Conservation (phyloP, 352 stramenopile genomes). For the Pythium periplocum region DNA sequence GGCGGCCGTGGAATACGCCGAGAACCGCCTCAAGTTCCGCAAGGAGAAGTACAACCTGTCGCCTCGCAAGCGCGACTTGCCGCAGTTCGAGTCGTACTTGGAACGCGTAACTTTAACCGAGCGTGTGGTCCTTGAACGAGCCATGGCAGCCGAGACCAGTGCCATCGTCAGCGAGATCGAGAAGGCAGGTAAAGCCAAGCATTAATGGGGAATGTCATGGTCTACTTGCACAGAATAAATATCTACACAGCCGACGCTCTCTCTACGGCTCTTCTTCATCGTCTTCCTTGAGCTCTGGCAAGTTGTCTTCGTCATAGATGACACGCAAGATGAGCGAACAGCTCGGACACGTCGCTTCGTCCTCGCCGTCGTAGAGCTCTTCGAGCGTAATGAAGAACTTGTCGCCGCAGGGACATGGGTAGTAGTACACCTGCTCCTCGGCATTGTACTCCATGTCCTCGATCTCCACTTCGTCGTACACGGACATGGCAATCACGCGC, state of each 20-base stretch:
- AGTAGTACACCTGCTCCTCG: slow-evolving; percentile 93
- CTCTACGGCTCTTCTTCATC: slow-evolving; percentile 16
- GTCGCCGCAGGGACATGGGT: slow-evolving; percentile 97
- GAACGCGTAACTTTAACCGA: slow-evolving; percentile 55
- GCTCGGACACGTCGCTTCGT: slow-evolving; percentile 95
- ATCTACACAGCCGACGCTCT: not conserved
- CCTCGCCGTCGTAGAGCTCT: slow-evolving; percentile 92
- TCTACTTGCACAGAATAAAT: too few species aligned
- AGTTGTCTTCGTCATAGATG: slow-evolving; percentile 91
- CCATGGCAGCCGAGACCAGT: slow-evolving; percentile 18
- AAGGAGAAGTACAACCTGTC: slow-evolving; percentile 62
- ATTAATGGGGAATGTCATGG: not conserved
- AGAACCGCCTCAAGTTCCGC: slow-evolving; percentile 33
- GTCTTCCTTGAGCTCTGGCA: slow-evolving; percentile 58
- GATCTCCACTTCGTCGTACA: slow-evolving; percentile 99
- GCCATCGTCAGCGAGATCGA: slow-evolving; percentile 12
- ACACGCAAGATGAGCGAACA: slow-evolving; percentile 96
- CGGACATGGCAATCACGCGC: slow-evolving; percentile 40
- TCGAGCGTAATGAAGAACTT: slow-evolving; percentile 87
- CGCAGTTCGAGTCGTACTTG: slow-evolving; percentile 38
- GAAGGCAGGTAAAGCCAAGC: slow-evolving; percentile 6
- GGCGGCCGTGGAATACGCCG: slow-evolving; percentile 30
- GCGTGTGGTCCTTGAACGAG: slow-evolving; percentile 33
- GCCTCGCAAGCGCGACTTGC: slow-evolving; percentile 30
- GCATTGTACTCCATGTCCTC: slow-evolving; percentile 97